These are phyloP conservation scores for Barnettozyma californica DNA, from an alignment of 805 yeast species.

Conservation along the genomic window DNA sequence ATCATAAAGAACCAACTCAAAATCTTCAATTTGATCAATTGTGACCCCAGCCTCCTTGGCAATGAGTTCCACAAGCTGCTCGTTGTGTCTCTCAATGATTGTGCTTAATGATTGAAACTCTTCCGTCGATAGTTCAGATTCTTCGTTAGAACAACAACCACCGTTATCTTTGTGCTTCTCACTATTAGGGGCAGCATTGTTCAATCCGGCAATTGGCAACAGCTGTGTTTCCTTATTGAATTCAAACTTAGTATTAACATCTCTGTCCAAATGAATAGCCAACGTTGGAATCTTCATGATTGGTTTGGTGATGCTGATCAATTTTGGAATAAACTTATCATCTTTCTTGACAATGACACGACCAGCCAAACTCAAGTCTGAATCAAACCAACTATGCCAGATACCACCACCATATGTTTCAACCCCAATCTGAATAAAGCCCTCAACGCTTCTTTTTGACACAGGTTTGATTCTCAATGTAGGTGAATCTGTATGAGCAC, in stretches of 20 bases:
- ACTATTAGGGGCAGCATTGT: constrained; percentile 28
- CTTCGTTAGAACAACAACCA: constrained; percentile 46
- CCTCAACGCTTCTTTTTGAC: constrained; percentile 63
- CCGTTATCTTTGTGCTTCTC: constrained; percentile 17
- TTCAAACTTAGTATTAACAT: constrained; percentile 71
- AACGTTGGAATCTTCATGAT: constrained; percentile 86
- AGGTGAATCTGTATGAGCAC: constrained; percentile 97
- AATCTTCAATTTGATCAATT: constrained; percentile 69
- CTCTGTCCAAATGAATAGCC: constrained; percentile 87
- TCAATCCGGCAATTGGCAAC: constrained; percentile 76
- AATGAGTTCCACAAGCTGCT: constrained; percentile 60
- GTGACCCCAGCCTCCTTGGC: constrained; percentile 57
- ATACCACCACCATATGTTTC: constrained; percentile 95
- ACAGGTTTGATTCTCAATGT: constrained; percentile 84
- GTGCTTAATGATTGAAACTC: constrained; percentile 62
- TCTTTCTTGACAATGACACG: constrained; percentile 64
- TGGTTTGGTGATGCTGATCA: constrained; percentile 80
- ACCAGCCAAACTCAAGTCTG: constrained; percentile 89
- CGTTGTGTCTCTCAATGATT: constrained; percentile 71
- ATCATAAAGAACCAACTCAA: constrained; percentile 82
- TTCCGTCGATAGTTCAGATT: constrained; percentile 40
- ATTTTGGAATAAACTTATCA: constrained; percentile 52
- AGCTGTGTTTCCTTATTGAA: constrained; percentile 86
- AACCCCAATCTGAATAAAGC: constrained; percentile 85
- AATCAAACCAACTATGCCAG: constrained; percentile 96